Conservation (phyloP, 2,329 filamentous ascomycete species). For the Aspergillus calidoustus region DNA sequence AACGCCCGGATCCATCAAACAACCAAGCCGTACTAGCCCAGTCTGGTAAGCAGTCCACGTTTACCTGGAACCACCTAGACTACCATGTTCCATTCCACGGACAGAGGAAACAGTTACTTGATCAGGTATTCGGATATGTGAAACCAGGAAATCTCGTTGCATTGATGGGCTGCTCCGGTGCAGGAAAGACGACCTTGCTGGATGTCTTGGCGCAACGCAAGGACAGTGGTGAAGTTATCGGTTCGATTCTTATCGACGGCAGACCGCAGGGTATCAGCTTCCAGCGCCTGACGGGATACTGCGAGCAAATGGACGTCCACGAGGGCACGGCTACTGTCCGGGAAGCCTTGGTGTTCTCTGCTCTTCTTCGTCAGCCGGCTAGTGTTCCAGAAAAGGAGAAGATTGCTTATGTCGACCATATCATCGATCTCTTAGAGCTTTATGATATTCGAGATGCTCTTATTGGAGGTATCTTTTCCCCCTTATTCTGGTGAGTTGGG, state of each 20-base stretch:
- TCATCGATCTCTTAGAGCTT: constrained; percentile 69
- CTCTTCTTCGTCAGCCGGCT: constrained; percentile 63
- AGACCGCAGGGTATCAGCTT: constrained; percentile 50
- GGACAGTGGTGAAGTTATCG: constrained; percentile 47
- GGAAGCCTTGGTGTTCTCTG: constrained; percentile 68
- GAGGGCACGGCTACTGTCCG: constrained; percentile 66
- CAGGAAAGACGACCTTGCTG: constrained; percentile 57
- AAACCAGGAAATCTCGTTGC: constrained; percentile 76
- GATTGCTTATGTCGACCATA: constrained; percentile 66
- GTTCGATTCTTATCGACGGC: constrained; percentile 50
- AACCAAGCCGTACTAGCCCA: constrained; percentile 36
- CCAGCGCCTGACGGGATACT: constrained; percentile 57
- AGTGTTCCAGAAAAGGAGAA: constrained; percentile 62
- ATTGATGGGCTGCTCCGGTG: constrained; percentile 82
- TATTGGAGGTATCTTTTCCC: constrained; percentile 55
- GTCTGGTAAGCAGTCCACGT: constrained; percentile 68
- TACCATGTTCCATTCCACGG: constrained; percentile 62
- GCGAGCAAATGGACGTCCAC: constrained; percentile 68
- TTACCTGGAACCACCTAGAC: constrained; percentile 83
- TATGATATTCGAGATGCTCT: constrained; percentile 65
- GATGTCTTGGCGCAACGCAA: constrained; percentile 51
- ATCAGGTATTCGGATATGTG: constrained; percentile 69
- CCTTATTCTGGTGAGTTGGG: neutral
- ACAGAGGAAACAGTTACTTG: constrained; percentile 53
- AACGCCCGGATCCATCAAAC: neutral